Percentiles rank a stretch among this genome's conserved stretches.
Evolutionary conservation across 495 filamentous ascomycete species (phyloP).

Genomic region (Trichoderma reesei): DNA sequence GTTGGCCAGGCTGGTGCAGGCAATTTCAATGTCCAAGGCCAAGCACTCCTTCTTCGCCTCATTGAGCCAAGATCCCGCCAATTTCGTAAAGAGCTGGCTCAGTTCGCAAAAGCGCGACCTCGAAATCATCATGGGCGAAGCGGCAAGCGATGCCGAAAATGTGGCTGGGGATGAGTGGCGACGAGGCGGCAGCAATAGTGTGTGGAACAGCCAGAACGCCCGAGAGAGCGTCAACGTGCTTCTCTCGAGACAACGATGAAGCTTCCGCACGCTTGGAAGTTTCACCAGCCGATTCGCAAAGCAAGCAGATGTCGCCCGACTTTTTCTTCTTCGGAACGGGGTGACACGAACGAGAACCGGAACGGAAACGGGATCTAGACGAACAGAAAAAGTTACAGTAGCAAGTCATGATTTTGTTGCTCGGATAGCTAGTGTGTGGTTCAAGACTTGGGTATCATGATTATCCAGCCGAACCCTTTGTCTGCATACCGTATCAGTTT

Average conservation of each 20-base stretch:
- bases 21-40: slow-evolving; percentile 65
- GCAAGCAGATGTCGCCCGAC: too few relatives aligned
- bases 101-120: slow-evolving; percentile 82
- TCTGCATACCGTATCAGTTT: not conserved
- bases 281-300: not conserved
- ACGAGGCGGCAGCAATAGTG: slow-evolving; percentile 37
- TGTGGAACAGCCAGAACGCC: slow-evolving; percentile 45
- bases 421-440: not conserved
- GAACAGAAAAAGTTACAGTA: not conserved
- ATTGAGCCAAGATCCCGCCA: slow-evolving; percentile 69
- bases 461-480: not conserved
- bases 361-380: not conserved
- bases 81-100: slow-evolving; percentile 74
- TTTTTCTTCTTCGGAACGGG: not conserved
- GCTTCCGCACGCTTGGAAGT: not conserved
- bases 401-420: not conserved
- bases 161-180: slow-evolving; percentile 47
- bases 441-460: not conserved
- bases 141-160: slow-evolving; percentile 54
- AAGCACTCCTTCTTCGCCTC: slow-evolving; percentile 75
- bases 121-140: slow-evolving; percentile 81
- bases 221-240: slow-evolving; percentile 47
- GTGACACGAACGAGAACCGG: not conserved
- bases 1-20: slow-evolving; percentile 67
- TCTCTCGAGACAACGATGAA: slow-evolving; percentile 28